Conservation (phyloP, 2,329 filamentous ascomycete genomes). For the Penicillium sp. region DNA sequence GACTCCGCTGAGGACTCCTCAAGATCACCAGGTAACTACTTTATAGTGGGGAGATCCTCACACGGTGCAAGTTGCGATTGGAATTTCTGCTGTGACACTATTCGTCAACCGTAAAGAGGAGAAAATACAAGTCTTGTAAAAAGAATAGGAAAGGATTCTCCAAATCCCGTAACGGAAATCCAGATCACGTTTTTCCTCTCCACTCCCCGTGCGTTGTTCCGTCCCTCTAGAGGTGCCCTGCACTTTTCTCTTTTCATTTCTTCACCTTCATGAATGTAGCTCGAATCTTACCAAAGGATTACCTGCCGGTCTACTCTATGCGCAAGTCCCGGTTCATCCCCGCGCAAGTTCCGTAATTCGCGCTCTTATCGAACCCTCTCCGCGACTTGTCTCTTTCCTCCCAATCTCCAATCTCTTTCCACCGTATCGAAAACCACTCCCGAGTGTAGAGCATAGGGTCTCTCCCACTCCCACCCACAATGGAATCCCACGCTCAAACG, state of each 20-base stretch:
- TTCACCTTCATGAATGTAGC: conserved; percentile 10
- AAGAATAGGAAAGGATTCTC: background rate
- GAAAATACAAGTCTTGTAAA: background rate
- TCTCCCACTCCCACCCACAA: conserved; percentile 10
- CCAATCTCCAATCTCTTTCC: background rate
- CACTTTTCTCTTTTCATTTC: conserved; percentile 1
- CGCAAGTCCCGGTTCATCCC: conserved; percentile 5
- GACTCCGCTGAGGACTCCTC: conserved; percentile 12
- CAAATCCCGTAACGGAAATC: background rate
- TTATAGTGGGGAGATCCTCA: background rate
- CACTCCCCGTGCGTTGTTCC: conserved; percentile 9
- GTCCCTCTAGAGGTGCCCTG: background rate
- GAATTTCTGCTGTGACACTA: background rate
- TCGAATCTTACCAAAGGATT: background rate
- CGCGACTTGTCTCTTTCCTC: background rate
- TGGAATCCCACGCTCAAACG: conserved; percentile 31
- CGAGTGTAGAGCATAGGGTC: background rate
- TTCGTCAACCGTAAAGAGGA: background rate
- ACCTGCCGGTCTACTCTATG: conserved; percentile 7
- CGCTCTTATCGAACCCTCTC: conserved; percentile 1
- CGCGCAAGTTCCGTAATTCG: conserved; percentile 5
- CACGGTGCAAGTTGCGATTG: background rate
- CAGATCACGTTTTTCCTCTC: conserved; percentile 11
- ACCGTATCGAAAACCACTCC: background rate
- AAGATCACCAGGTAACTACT: background rate